Base-by-base conservation (phyloP, 768 basidiomycete genomes). In the Psilocybe subaeruginosa region DNA sequence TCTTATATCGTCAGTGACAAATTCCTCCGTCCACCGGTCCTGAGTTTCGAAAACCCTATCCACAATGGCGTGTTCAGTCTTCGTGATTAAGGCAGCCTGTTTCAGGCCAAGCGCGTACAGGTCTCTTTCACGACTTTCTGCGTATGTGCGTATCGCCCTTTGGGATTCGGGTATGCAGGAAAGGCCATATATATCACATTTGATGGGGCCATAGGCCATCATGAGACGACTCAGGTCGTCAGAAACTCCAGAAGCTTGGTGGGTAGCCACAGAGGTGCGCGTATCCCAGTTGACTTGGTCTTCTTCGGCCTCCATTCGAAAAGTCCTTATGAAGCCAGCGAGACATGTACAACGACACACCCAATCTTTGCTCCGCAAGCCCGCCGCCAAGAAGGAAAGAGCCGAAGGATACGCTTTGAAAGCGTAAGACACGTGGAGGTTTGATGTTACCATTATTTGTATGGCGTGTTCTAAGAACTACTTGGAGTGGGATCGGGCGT, bases 21-120 rank as follows among this genome's bases (percentile, higher is more conserved):
- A 35, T 7, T 35, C 6, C n/a, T 31, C 51, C 11, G 51, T 53
- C n/a, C 30, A 14, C 9, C 2, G 31, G 19, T 85, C 73, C 54
- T 80, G 68, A 1, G 72, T 63, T 65, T 83, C 75, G 70, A 83
- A 88, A 14, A 68, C 71, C 1, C 87, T 87, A 19, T 89, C 81
- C 2, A 74, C 68, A 58, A 89, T 77, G 5, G 85, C 81, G 67
- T 85, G 88, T 65, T 90, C 88, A 8, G 85, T 86, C 50, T 77
- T 72, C 12, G 81, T 68, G 65, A 90, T 83, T 46, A 83, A 73
- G 3, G 74, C 70, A 1, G 82, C 80, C 29, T 87, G 73, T 37
- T 73, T 76, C 30, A 82, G 66, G 1, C 85, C 87, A 5, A 89
- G 77, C 2, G 75, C 63, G 65, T 82, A 80, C 4, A 89, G 65